phyloP scores from a whole-genome alignment of 1,284 basidiomycete species.

The Waitea zeae region DNA sequence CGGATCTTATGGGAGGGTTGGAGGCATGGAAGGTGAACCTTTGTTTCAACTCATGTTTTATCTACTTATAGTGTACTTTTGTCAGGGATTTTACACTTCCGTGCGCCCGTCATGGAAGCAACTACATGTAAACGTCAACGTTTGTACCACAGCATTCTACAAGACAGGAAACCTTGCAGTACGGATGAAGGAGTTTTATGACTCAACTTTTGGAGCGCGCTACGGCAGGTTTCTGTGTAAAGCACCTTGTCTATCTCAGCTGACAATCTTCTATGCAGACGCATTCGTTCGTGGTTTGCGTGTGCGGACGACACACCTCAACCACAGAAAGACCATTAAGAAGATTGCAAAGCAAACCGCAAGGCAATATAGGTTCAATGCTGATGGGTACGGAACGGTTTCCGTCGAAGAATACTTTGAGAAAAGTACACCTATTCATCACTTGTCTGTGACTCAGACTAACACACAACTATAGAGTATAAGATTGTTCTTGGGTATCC shows the following conservation, averaged over 20 bases:
- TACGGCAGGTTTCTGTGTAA: conserved; percentile 26
- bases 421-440: conserved; percentile 23
- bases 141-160: conserved; percentile 65
- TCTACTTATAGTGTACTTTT: not conserved
- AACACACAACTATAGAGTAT: conserved; percentile 29
- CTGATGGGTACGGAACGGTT: conserved; percentile 26
- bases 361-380: conserved; percentile 31
- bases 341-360: conserved; percentile 27
- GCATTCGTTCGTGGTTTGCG: conserved; percentile 32
- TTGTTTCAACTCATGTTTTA: not conserved
- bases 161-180: conserved; percentile 39
- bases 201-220: conserved; percentile 32
- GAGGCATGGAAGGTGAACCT: conserved; percentile 36
- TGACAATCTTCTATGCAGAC: not conserved
- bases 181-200: conserved; percentile 32
- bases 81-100: conserved; percentile 50
- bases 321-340: conserved; percentile 44
- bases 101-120: conserved; percentile 55
- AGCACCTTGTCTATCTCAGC: too few relatives aligned
- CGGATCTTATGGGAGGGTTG: conserved; percentile 38
- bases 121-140: conserved; percentile 67
- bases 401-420: conserved; percentile 49
- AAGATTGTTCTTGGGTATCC: conserved; percentile 28
- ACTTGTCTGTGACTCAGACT: not conserved
- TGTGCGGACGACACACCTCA: conserved; percentile 36